Evolutionary conservation across 2,329 filamentous ascomycete species (phyloP).

Genomic region (Xylaria sp.): DNA sequence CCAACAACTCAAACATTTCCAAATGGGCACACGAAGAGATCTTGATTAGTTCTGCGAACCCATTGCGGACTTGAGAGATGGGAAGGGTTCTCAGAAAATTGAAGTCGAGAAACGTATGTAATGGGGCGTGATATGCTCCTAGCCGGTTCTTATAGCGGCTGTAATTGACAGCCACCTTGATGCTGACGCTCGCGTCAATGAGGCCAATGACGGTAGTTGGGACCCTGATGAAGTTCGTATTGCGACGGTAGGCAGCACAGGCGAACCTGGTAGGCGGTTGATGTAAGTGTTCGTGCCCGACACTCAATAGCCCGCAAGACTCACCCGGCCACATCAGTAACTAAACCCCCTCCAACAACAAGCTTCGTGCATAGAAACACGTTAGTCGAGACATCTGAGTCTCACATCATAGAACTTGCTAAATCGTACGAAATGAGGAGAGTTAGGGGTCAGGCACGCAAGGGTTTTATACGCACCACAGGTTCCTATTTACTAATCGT

Average conservation of each 20-base stretch:
- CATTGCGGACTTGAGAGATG: constrained; percentile 74
- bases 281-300: constrained; percentile 20
- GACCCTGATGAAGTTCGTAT: constrained; percentile 78
- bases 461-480: constrained; percentile 48
- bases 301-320: constrained; percentile 47
- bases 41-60: constrained; percentile 80
- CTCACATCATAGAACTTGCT: too few relatives aligned
- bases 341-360: constrained; percentile 73
- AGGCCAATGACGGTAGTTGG: constrained; percentile 80
- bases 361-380: constrained; percentile 45
- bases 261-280: constrained; percentile 64
- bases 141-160: constrained; percentile 80
- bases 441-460: too few relatives aligned
- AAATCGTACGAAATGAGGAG: too few relatives aligned
- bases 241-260: constrained; percentile 76
- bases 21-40: constrained; percentile 76
- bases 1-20: constrained; percentile 72
- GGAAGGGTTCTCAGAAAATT: constrained; percentile 75
- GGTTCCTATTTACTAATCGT: constrained; percentile 59
- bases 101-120: constrained; percentile 79
- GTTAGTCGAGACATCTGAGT: too few relatives aligned
- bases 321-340: constrained; percentile 80
- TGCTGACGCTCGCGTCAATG: constrained; percentile 79
- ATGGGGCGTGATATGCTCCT: constrained; percentile 76
- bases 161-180: constrained; percentile 83